Percentiles rank a stretch among this genome's conserved stretches.
phyloP scores from a whole-genome alignment of 495 filamentous ascomycete species.

The Penicillium lividum region DNA sequence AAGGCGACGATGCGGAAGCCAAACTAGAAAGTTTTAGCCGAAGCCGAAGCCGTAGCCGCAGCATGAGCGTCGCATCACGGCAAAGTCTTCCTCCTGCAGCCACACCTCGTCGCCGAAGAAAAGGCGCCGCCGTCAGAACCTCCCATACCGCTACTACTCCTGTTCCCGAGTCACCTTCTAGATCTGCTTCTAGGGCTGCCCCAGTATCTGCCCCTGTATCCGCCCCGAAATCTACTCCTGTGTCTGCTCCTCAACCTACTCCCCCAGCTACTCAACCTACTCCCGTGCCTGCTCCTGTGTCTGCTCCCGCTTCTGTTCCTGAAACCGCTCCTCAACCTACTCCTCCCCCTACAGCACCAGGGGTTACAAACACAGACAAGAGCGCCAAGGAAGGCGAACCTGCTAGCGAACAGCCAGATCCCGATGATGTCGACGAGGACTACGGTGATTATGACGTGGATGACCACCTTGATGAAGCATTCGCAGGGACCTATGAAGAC shows the following conservation, averaged over 20 bases:
- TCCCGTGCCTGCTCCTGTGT: background rate
- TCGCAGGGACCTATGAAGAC: constrained; percentile 39
- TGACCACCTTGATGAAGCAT: constrained; percentile 43
- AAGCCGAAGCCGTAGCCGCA: constrained; percentile 43
- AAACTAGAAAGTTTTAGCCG: constrained; percentile 37
- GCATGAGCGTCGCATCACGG: constrained; percentile 37
- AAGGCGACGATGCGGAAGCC: constrained; percentile 26
- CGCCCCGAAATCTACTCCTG: background rate
- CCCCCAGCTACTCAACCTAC: background rate
- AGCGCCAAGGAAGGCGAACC: constrained; percentile 18
- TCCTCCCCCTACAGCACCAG: constrained; percentile 17
- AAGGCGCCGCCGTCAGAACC: background rate
- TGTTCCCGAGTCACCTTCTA: background rate
- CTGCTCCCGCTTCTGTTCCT: background rate
- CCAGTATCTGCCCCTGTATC: background rate
- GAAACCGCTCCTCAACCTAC: constrained; percentile 12
- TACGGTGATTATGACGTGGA: constrained; percentile 30
- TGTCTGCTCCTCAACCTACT: background rate
- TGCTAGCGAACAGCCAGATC: constrained; percentile 23
- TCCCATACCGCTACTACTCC: background rate
- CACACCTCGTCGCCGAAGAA: background rate
- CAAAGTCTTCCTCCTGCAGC: constrained; percentile 8
- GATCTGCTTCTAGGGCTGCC: background rate
- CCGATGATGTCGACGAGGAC: constrained; percentile 37
- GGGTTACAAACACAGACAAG: background rate